phyloP scores from a whole-genome alignment of 75 land plant genomes.

The Selaginella moellendorffii region DNA sequence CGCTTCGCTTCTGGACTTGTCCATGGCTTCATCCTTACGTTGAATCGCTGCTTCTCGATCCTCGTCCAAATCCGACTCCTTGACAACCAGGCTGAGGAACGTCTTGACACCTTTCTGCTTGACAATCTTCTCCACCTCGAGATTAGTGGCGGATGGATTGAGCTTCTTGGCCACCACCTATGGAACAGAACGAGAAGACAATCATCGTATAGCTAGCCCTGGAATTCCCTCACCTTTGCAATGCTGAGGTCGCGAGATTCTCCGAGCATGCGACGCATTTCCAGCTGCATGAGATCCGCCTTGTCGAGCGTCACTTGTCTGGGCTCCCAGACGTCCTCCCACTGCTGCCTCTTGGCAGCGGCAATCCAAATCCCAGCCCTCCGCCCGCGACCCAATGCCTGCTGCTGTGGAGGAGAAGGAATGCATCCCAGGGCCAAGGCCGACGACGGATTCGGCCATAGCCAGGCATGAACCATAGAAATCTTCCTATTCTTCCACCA shows the following conservation, averaged over 20 bases:
- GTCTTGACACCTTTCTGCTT: neutral
- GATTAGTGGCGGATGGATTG: neutral
- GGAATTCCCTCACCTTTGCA: neutral
- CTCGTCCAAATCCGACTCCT: too few relatives aligned
- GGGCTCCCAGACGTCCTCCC: neutral
- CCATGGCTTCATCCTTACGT: too few relatives aligned
- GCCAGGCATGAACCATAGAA: too few relatives aligned
- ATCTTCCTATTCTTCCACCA: too few relatives aligned
- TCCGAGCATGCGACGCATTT: neutral
- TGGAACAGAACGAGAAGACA: neutral
- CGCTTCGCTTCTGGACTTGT: too few relatives aligned
- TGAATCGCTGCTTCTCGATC: too few relatives aligned
- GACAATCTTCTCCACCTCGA: neutral
- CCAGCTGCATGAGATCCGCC: neutral
- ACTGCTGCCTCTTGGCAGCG: neutral
- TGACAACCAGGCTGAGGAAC: too few relatives aligned
- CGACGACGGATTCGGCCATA: too few relatives aligned
- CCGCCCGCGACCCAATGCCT: neutral
- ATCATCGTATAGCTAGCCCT: neutral
- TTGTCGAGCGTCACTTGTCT: neutral
- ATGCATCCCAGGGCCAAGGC: too few relatives aligned
- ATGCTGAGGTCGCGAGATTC: neutral
- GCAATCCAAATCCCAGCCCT: neutral
- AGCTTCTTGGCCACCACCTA: neutral
- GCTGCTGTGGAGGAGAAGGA: too few relatives aligned